Evolutionary conservation across 805 yeast genomes (phyloP).

Genomic region (Lachancea cidri): DNA sequence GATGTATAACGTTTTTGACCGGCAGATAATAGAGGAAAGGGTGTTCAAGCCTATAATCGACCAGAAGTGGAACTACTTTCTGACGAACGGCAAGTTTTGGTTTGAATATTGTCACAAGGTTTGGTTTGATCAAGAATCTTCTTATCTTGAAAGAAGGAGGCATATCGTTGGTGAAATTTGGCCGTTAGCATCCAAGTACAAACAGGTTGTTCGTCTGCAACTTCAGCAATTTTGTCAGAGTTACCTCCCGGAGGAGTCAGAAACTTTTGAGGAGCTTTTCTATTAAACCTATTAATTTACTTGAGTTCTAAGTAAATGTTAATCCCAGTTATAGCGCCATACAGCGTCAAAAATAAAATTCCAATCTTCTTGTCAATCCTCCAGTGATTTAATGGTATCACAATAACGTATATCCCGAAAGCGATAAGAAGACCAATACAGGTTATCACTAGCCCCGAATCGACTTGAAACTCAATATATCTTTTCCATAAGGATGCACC

Average conservation of each 20-base stretch:
- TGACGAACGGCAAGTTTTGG: slow-evolving; percentile 27
- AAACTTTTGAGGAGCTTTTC: slow-evolving; percentile 14
- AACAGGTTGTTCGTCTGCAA: background rate
- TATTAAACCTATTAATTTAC: background rate
- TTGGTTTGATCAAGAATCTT: slow-evolving; percentile 20
- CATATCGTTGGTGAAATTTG: slow-evolving; percentile 19
- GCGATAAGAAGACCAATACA: slow-evolving; percentile 38
- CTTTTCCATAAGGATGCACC: slow-evolving; percentile 8
- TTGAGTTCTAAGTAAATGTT: slow-evolving; percentile 19
- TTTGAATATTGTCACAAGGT: slow-evolving; percentile 22
- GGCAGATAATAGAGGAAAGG: slow-evolving; percentile 16
- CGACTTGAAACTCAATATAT: slow-evolving; percentile 35
- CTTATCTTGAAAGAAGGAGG: slow-evolving; percentile 25
- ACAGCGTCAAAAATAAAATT: slow-evolving; percentile 17
- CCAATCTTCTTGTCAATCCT: slow-evolving; percentile 41
- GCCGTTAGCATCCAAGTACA: slow-evolving; percentile 13
- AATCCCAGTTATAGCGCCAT: slow-evolving; percentile 14
- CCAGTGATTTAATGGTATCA: slow-evolving; percentile 46
- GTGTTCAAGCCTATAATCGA: slow-evolving; percentile 21
- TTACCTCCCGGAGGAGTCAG: slow-evolving; percentile 29
- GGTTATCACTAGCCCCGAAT: slow-evolving; percentile 36
- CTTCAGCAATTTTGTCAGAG: slow-evolving; percentile 19
- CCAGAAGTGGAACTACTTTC: slow-evolving; percentile 16
- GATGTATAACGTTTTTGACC: slow-evolving; percentile 22
- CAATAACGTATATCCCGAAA: slow-evolving; percentile 35